phyloP scores from a whole-genome alignment of 495 filamentous ascomycete species.

The Neurospora cerealis region DNA sequence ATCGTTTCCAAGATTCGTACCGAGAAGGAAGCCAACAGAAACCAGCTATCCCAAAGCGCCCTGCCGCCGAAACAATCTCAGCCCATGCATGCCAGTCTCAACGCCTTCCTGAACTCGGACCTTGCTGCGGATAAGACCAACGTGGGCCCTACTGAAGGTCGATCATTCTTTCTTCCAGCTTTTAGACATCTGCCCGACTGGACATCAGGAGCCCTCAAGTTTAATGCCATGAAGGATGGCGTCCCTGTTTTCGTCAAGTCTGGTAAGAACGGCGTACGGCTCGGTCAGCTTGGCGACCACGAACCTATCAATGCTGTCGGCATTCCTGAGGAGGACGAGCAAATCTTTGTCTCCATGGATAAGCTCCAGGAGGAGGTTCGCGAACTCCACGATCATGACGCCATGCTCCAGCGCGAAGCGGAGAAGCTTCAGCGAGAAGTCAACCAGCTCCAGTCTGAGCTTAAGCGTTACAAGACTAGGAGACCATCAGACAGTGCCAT shows the following conservation, averaged over 20 bases:
- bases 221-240: slow-evolving; percentile 34
- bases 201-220: slow-evolving; percentile 33
- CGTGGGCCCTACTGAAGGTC: slow-evolving; percentile 25
- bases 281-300: slow-evolving; percentile 22
- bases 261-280: slow-evolving; percentile 10
- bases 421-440: slow-evolving; percentile 38
- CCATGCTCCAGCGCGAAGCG: slow-evolving; percentile 36
- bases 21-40: slow-evolving; percentile 15
- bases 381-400: slow-evolving; percentile 39
- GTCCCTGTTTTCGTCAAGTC: slow-evolving; percentile 36
- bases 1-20: slow-evolving; percentile 22
- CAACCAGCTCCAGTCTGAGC: slow-evolving; percentile 30
- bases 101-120: not conserved
- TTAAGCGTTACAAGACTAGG: slow-evolving; percentile 28
- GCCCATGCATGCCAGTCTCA: not conserved
- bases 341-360: slow-evolving; percentile 43
- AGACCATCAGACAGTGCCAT: slow-evolving; percentile 33
- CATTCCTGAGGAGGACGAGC: slow-evolving; percentile 36
- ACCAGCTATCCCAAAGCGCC: slow-evolving; percentile 4
- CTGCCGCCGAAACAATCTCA: slow-evolving; percentile 14
- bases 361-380: slow-evolving; percentile 44
- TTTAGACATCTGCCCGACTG: slow-evolving; percentile 38
- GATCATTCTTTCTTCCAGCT: slow-evolving; percentile 35
- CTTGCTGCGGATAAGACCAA: slow-evolving; percentile 11
- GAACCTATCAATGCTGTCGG: slow-evolving; percentile 27